Evolutionary conservation across 139 green algal species (phyloP).

Genomic region (Desmodesmus armatus): DNA sequence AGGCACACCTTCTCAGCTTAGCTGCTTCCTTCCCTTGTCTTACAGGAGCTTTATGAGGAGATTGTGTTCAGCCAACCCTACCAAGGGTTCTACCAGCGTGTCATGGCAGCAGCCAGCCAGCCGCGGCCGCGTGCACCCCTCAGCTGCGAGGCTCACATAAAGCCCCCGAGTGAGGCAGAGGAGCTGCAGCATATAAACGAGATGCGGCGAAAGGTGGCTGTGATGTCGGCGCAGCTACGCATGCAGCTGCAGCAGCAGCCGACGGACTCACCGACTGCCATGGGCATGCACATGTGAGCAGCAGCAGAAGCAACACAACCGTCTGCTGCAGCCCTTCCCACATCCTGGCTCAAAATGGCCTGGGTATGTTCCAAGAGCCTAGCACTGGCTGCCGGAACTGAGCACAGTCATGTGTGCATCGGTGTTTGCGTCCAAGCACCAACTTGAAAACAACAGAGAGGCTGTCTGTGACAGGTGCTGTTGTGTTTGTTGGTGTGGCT

Average conservation of each 20-base stretch:
- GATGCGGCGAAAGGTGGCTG: conserved; percentile 60
- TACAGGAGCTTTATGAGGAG: conserved; percentile 75
- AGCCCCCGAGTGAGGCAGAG: conserved; percentile 4
- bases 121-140: not conserved
- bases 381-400: no score
- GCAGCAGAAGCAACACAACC: no score
- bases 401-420: no score
- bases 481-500: no score
- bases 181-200: conserved; percentile 44
- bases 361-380: no score
- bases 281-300: conserved; percentile 28
- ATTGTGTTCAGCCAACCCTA: conserved; percentile 90
- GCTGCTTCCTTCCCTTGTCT: not conserved
- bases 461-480: no score
- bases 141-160: conserved; percentile 24
- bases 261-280: conserved; percentile 9
- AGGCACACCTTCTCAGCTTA: not conserved
- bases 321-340: no score
- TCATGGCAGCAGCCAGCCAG: conserved; percentile 41
- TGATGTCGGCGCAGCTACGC: conserved; percentile 53
- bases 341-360: no score
- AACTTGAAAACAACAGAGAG: no score
- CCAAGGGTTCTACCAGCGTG: conserved; percentile 77
- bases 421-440: no score
- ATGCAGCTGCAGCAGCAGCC: conserved; percentile 53